These are phyloP conservation scores for Amphibolis antarctica DNA, from an alignment of 106 monocot genomes.

Conservation along the genomic window DNA sequence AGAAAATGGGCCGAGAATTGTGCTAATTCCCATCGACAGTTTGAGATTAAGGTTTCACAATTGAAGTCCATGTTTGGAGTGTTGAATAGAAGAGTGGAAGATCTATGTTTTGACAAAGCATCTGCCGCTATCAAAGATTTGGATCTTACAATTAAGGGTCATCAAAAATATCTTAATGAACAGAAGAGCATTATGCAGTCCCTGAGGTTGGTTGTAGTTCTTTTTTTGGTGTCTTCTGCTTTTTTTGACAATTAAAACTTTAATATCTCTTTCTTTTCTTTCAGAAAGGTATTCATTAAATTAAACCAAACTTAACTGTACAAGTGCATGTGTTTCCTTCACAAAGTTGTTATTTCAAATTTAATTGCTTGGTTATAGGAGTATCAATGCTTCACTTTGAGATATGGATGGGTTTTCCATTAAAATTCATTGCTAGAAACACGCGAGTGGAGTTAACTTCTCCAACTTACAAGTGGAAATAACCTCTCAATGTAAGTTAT, in stretches of 20 bases:
- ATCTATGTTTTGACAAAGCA: conserved; percentile 34
- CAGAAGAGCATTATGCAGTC: conserved; percentile 87
- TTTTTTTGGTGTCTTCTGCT: not conserved
- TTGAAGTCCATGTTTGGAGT: conserved; percentile 65
- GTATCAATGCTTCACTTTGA: no score
- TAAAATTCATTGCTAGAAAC: no score
- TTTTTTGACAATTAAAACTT: not conserved
- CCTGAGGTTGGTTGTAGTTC: conserved; percentile 51
- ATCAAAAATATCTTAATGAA: conserved; percentile 50
- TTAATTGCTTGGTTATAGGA: no score
- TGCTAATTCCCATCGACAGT: conserved; percentile 56
- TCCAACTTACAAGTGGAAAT: no score
- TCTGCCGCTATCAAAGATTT: conserved; percentile 37
- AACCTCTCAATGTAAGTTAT: no score
- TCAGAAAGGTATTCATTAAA: no score
- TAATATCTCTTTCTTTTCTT: no score
- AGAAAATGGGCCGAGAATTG: conserved; percentile 53
- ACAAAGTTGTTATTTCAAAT: no score
- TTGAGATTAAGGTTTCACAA: conserved; percentile 85
- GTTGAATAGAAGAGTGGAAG: conserved; percentile 50
- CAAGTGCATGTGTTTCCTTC: no score
- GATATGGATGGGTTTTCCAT: no score
- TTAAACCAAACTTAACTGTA: no score
- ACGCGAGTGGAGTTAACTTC: no score
- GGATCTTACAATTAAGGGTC: conserved; percentile 44